phyloP scores from a whole-genome alignment of 306 rosid species.

The Dalbergia cochinchinensis region DNA sequence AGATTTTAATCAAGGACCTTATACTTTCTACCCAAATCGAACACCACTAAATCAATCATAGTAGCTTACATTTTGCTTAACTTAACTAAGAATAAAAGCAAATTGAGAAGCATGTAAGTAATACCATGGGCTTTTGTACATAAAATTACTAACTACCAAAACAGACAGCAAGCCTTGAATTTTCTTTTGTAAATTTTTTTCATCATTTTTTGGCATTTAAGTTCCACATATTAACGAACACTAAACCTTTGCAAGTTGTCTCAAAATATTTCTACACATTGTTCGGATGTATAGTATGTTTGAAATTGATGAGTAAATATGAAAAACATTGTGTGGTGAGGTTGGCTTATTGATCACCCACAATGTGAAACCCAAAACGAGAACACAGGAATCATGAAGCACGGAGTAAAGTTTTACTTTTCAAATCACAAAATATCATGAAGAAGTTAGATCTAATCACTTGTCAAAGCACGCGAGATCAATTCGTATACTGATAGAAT shows the following conservation, averaged over 20 bases:
- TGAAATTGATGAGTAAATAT: too few relatives aligned
- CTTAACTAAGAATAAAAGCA: too few relatives aligned
- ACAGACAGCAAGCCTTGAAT: not conserved
- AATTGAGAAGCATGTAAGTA: too few relatives aligned
- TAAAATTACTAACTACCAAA: not conserved
- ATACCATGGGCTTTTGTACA: too few relatives aligned
- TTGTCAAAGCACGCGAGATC: too few relatives aligned
- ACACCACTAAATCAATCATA: too few relatives aligned
- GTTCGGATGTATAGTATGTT: not conserved
- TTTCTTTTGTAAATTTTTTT: too few relatives aligned
- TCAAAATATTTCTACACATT: too few relatives aligned
- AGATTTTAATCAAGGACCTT: too few relatives aligned
- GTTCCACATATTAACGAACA: not conserved
- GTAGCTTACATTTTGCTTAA: too few relatives aligned
- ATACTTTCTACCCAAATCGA: too few relatives aligned
- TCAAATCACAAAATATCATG: not conserved
- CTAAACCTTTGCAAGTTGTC: not conserved
- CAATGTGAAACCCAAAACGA: not conserved
- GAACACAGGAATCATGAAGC: not conserved
- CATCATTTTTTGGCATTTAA: not conserved
- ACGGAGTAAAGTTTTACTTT: not conserved
- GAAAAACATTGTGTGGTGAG: not conserved
- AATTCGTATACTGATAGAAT: too few relatives aligned
- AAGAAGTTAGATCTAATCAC: not conserved
- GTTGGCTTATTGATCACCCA: not conserved